Conservation (phyloP, 805 yeast species). For the Lipomyces orientalis region DNA sequence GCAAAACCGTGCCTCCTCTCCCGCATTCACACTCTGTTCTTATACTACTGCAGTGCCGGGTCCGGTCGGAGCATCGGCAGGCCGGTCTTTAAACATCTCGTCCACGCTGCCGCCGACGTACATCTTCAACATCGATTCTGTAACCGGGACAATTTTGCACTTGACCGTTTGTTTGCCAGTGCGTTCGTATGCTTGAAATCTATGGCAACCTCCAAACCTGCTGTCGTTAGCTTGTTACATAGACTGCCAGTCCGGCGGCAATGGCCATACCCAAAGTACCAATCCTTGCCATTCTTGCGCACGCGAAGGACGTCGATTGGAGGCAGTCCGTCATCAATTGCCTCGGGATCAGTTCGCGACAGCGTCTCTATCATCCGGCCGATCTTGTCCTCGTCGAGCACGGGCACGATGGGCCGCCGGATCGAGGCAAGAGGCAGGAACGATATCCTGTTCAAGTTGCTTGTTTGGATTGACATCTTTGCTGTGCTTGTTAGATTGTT, state of each 20-base stretch:
- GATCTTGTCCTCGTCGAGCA: slow-evolving; percentile 72
- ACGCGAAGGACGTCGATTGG: slow-evolving; percentile 80
- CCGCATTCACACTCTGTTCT: background rate
- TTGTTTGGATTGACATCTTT: slow-evolving; percentile 64
- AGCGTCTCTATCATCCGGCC: slow-evolving; percentile 65
- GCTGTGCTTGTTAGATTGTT: too few species aligned
- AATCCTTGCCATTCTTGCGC: slow-evolving; percentile 62
- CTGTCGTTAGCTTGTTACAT: slow-evolving; percentile 55
- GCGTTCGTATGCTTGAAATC: slow-evolving; percentile 84
- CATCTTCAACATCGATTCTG: slow-evolving; percentile 66
- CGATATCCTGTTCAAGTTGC: slow-evolving; percentile 56
- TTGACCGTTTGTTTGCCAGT: slow-evolving; percentile 58
- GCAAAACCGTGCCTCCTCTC: background rate
- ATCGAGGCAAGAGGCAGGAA: slow-evolving; percentile 71
- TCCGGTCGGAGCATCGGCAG: background rate
- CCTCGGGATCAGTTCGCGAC: slow-evolving; percentile 51
- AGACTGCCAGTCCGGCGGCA: slow-evolving; percentile 68
- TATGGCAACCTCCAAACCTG: slow-evolving; percentile 83
- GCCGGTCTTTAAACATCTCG: slow-evolving; percentile 34
- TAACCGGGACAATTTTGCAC: slow-evolving; percentile 76
- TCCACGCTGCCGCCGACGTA: slow-evolving; percentile 63
- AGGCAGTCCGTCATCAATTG: slow-evolving; percentile 51
- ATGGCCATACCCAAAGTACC: slow-evolving; percentile 48
- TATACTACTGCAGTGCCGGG: background rate
- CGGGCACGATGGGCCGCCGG: slow-evolving; percentile 84